phyloP scores from a whole-genome alignment of 23 red algal genomes.

The Chondrus crispus region DNA sequence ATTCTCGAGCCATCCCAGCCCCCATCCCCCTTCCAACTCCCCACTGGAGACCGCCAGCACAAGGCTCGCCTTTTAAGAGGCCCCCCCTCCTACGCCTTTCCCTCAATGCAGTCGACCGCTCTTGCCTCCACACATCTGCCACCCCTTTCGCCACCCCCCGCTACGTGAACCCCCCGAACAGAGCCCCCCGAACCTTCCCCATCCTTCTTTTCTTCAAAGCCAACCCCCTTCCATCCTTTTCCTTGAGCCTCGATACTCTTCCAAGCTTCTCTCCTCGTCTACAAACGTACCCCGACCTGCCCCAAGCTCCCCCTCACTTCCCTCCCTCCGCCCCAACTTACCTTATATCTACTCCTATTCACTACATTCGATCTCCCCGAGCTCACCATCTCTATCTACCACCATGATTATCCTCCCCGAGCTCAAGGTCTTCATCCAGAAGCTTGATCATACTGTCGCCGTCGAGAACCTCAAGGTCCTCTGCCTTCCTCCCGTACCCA shows the following conservation, averaged over 20 bases:
- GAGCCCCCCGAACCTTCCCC: background rate
- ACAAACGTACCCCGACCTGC: no score
- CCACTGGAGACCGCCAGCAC: background rate
- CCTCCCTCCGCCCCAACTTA: background rate
- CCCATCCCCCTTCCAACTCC: background rate
- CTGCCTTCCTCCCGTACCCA: conserved; percentile 13
- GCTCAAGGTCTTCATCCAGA: background rate
- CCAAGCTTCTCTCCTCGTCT: no score
- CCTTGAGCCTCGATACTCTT: no score
- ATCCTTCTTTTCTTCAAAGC: no score
- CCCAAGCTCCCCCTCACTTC: background rate
- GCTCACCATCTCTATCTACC: no score
- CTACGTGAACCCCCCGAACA: background rate
- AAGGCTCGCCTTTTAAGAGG: background rate
- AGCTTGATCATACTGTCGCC: background rate
- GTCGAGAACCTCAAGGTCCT: background rate
- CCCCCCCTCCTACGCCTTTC: background rate
- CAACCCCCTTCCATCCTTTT: no score
- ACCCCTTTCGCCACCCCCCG: background rate
- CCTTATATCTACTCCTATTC: background rate
- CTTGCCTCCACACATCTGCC: background rate
- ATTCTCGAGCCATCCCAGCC: background rate
- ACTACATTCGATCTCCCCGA: background rate
- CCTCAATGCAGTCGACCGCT: background rate
- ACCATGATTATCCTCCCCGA: background rate